Percentiles rank a stretch among this genome's conserved stretches.
Conservation (phyloP, 2,329 filamentous ascomycete species). For the Cytospora piceae region DNA sequence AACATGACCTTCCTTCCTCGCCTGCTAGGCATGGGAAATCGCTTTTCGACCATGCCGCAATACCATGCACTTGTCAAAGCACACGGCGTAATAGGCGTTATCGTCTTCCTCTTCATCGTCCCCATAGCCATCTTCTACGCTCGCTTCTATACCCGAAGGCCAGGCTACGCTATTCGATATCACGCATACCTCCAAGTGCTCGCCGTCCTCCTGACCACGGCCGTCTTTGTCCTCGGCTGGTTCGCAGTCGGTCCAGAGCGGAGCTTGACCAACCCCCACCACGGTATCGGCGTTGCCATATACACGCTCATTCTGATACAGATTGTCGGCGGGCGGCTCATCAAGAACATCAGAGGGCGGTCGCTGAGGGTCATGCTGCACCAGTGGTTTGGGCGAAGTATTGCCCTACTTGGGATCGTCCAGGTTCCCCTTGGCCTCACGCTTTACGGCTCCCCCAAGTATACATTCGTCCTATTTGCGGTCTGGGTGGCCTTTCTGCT, state of each 20-base stretch:
- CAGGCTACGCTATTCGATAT: conserved; percentile 64
- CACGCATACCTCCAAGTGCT: conserved; percentile 78
- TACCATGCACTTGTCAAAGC: conserved; percentile 73
- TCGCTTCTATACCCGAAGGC: conserved; percentile 69
- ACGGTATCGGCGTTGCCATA: conserved; percentile 80
- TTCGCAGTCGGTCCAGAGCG: conserved; percentile 76
- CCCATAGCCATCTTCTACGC: conserved; percentile 75
- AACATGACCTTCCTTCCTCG: conserved; percentile 13
- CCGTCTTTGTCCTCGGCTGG: conserved; percentile 74
- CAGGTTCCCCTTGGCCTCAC: conserved; percentile 90
- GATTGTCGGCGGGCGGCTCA: conserved; percentile 68
- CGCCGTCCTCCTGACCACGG: conserved; percentile 68
- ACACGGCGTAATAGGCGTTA: conserved; percentile 72
- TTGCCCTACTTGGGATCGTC: conserved; percentile 79
- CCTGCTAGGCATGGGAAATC: conserved; percentile 76
- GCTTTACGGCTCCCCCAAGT: conserved; percentile 86
- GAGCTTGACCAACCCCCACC: conserved; percentile 79
- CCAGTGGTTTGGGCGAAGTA: conserved; percentile 80
- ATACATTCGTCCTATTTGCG: conserved; percentile 83
- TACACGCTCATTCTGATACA: conserved; percentile 75
- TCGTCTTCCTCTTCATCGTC: conserved; percentile 75
- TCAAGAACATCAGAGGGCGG: conserved; percentile 56
- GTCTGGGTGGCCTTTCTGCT: conserved; percentile 76
- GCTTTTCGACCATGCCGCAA: conserved; percentile 69
- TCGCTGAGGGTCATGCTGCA: conserved; percentile 69